A percentile compares a stretch with the other conserved stretches of the same genome.
These are phyloP conservation scores for Blepharisma undulans DNA, from an alignment of 169 alveolate genomes.

Conservation along the genomic window DNA sequence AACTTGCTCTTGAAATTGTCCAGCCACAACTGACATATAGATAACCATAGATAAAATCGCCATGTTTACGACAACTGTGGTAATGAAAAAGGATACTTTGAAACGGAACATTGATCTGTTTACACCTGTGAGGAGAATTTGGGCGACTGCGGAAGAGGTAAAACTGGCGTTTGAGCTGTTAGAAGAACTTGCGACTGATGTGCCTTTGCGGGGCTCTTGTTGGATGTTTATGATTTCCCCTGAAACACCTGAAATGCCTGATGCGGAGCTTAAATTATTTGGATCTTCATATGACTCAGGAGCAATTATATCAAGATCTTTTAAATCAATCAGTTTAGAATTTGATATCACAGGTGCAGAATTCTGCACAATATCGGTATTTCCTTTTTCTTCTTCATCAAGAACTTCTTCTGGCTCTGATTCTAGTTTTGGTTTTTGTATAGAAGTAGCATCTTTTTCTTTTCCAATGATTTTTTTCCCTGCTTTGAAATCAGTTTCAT, in stretches of 20 bases:
- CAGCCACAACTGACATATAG: background rate
- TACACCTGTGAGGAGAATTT: slow-evolving; percentile 13
- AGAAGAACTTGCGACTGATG: slow-evolving; percentile 39
- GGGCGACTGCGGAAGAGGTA: slow-evolving; percentile 30
- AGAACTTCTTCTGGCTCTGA: background rate
- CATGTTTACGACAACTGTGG: slow-evolving; percentile 21
- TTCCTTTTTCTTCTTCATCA: slow-evolving; percentile 2
- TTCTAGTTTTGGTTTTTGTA: background rate
- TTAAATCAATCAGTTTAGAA: background rate
- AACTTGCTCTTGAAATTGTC: background rate
- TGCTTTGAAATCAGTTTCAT: slow-evolving; percentile 20
- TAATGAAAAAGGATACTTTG: slow-evolving; percentile 21
- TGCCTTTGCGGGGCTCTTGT: background rate
- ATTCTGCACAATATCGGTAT: background rate
- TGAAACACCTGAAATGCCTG: background rate
- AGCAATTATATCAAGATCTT: background rate
- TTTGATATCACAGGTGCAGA: background rate
- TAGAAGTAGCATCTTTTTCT: background rate
- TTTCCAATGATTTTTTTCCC: background rate
- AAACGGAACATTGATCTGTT: slow-evolving; percentile 28
- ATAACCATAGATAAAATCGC: slow-evolving; percentile 32
- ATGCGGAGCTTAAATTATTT: background rate
- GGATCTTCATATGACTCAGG: background rate
- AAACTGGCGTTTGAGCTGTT: slow-evolving; percentile 31
- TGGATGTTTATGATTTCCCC: background rate